Evolutionary conservation across 2,329 filamentous ascomycete species (phyloP).

Genomic region (Aspergillaceae sp.): DNA sequence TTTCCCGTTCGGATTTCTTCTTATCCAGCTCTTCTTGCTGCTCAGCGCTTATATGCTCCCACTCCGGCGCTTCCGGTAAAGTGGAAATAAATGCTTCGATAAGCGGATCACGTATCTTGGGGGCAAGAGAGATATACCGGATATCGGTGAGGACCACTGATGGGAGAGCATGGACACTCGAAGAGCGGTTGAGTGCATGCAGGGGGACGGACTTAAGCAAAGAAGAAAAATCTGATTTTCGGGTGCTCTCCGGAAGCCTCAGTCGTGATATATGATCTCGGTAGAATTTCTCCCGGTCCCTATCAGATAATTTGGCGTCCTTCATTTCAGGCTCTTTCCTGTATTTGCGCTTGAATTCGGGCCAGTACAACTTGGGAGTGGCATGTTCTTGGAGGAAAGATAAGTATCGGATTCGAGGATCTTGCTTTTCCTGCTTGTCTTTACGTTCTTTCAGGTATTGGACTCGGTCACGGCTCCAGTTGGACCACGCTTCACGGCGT

Average conservation of each 20-base stretch:
- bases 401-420: slow-evolving; percentile 76
- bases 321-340: slow-evolving; percentile 70
- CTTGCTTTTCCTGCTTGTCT: slow-evolving; percentile 67
- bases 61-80: slow-evolving; percentile 30
- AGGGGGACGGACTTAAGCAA: slow-evolving; percentile 38
- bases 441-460: slow-evolving; percentile 62
- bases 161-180: slow-evolving; percentile 32
- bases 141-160: slow-evolving; percentile 35
- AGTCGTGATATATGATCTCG: slow-evolving; percentile 39
- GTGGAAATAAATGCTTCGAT: slow-evolving; percentile 39
- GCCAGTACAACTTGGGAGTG: slow-evolving; percentile 91
- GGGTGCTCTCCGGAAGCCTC: slow-evolving; percentile 38
- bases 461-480: slow-evolving; percentile 74
- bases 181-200: slow-evolving; percentile 32
- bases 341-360: slow-evolving; percentile 88
- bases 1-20: slow-evolving; percentile 33
- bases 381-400: slow-evolving; percentile 72
- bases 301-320: slow-evolving; percentile 36
- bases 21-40: slow-evolving; percentile 30
- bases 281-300: slow-evolving; percentile 42
- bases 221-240: slow-evolving; percentile 38
- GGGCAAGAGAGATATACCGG: slow-evolving; percentile 35
- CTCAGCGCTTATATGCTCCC: slow-evolving; percentile 27
- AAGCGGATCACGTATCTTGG: slow-evolving; percentile 31
- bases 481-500: slow-evolving; percentile 72